Evolutionary conservation across 768 basidiomycete species (phyloP).

Genomic region (Leccinum incarnatum): DNA sequence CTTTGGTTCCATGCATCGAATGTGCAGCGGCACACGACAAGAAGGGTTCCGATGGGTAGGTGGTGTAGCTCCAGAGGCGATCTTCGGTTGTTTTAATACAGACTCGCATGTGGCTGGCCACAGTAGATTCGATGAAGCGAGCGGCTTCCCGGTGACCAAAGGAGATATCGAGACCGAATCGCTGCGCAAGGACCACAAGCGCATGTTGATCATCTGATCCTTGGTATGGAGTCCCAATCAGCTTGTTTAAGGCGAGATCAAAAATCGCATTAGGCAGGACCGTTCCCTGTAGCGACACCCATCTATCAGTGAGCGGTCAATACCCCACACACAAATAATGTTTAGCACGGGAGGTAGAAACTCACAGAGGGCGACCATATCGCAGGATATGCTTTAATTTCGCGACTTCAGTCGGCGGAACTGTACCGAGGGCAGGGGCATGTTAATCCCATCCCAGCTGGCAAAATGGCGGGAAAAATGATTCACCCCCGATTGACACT

Average conservation of each 20-base stretch:
- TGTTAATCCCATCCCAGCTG: not conserved
- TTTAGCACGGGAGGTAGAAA: not conserved
- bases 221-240: not conserved
- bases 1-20: too few relatives aligned
- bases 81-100: too few relatives aligned
- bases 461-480: not conserved
- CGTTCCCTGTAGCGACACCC: not conserved
- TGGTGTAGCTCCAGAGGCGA: too few relatives aligned
- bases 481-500: not conserved
- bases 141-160: too few relatives aligned
- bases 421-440: not conserved
- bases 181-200: slow-evolving; percentile 3
- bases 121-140: not conserved
- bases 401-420: not conserved
- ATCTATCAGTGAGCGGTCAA: not conserved
- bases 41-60: too few relatives aligned
- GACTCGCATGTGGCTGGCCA: too few relatives aligned
- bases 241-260: not conserved
- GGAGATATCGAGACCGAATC: too few relatives aligned
- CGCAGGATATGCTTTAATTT: not conserved
- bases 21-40: too few relatives aligned
- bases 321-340: not conserved
- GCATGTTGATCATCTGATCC: not conserved
- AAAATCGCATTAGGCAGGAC: not conserved
- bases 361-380: not conserved